These are phyloP conservation scores for Pseudoneurospora amorphoporcata DNA, from an alignment of 495 filamentous ascomycete genomes.

Conservation along the genomic window DNA sequence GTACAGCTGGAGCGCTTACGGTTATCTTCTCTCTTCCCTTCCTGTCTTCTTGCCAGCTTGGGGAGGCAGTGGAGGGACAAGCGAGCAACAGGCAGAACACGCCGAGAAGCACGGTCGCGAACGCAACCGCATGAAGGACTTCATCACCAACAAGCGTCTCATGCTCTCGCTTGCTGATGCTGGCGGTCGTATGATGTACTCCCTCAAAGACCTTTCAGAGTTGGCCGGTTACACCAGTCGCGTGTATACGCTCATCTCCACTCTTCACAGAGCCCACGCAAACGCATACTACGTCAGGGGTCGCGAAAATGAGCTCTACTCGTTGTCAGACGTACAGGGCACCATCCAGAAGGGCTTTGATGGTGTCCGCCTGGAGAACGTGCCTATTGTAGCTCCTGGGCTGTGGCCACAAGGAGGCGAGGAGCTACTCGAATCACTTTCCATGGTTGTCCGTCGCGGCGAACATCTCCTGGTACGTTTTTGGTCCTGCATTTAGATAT, in stretches of 20 bases:
- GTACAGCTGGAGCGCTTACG: conserved; percentile 96
- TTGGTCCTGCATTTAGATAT: neutral
- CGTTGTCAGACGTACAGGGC: conserved; percentile 81
- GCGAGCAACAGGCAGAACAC: conserved; percentile 45
- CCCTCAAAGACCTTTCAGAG: conserved; percentile 95
- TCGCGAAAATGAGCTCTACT: conserved; percentile 68
- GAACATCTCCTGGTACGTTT: conserved; percentile 67
- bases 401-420: conserved; percentile 81
- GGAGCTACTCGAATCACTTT: conserved; percentile 78
- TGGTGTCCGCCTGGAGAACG: conserved; percentile 85
- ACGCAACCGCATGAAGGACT: conserved; percentile 87
- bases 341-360: conserved; percentile 90
- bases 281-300: conserved; percentile 68
- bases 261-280: conserved; percentile 88
- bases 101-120: conserved; percentile 49
- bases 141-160: conserved; percentile 96
- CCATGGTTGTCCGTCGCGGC: conserved; percentile 76
- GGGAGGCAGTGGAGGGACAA: conserved; percentile 67
- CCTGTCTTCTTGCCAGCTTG: conserved; percentile 93
- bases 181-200: conserved; percentile 97
- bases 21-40: conserved; percentile 84
- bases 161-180: conserved; percentile 98
- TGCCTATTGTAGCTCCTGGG: conserved; percentile 81
- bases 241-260: conserved; percentile 89
- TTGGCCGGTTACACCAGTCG: conserved; percentile 91